Percentiles rank a stretch among this genome's conserved stretches.
Evolutionary conservation across 2,329 filamentous ascomycete species (phyloP).

Genomic region (Pseudocercospora fuligena): DNA sequence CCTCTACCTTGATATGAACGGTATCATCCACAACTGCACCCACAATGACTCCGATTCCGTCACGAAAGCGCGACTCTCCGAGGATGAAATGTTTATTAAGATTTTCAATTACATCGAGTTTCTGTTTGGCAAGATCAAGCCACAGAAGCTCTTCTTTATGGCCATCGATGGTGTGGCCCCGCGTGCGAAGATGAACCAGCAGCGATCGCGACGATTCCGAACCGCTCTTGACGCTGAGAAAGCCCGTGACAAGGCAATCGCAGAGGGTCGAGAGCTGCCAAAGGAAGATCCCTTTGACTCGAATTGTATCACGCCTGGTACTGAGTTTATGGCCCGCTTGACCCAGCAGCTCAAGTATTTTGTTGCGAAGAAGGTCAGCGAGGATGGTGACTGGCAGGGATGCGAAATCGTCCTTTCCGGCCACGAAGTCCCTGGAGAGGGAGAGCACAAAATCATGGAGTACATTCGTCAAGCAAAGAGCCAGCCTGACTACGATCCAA

Average conservation of each 20-base stretch:
- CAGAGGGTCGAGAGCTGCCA: slow-evolving; percentile 87
- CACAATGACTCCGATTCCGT: slow-evolving; percentile 95
- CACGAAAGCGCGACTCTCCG: slow-evolving; percentile 86
- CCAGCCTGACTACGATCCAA: slow-evolving; percentile 88
- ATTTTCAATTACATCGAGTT: slow-evolving; percentile 99
- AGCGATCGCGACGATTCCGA: slow-evolving; percentile 91
- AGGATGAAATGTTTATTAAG: slow-evolving; percentile 99
- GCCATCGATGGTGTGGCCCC: slow-evolving; percentile 97
- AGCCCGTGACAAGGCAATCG: slow-evolving; percentile 88
- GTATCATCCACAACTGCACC: slow-evolving; percentile 99
- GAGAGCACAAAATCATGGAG: slow-evolving; percentile 99
- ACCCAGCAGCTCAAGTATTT: slow-evolving; percentile 96
- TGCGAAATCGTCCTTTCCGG: slow-evolving; percentile 96
- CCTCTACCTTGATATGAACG: slow-evolving; percentile 98
- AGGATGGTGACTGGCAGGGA: slow-evolving; percentile 96
- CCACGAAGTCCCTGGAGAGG: slow-evolving; percentile 96
- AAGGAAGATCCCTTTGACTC: slow-evolving; percentile 97
- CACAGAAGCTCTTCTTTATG: slow-evolving; percentile 99
- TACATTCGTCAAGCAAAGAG: slow-evolving; percentile 98
- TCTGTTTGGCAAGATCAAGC: slow-evolving; percentile 97
- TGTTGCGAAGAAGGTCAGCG: slow-evolving; percentile 96
- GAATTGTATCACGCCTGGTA: slow-evolving; percentile 98
- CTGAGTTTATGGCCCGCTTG: slow-evolving; percentile 96
- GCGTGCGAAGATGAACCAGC: slow-evolving; percentile 99
- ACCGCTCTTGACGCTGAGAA: slow-evolving; percentile 90